phyloP scores from a whole-genome alignment of 768 basidiomycete species.

The Termitomyces eurrhizus region DNA sequence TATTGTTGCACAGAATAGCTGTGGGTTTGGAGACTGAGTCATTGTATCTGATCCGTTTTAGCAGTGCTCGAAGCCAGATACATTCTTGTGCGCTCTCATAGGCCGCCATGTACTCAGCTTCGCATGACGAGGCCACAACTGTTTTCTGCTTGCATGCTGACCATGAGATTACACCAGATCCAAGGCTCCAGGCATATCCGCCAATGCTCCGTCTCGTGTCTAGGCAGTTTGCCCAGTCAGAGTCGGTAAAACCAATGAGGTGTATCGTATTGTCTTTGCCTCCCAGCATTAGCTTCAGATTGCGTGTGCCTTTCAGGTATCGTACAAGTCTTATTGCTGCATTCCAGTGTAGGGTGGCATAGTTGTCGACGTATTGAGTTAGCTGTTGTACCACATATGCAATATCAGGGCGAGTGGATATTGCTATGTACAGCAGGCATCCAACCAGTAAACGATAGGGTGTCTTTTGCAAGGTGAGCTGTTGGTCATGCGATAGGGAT shows the following conservation, averaged over 20 bases:
- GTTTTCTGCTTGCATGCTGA: neutral
- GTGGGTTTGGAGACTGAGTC: neutral
- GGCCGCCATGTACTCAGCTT: neutral
- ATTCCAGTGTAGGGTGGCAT: neutral
- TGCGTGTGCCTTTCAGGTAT: neutral
- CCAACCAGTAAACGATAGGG: neutral
- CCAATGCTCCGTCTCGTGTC: neutral
- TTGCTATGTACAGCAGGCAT: neutral
- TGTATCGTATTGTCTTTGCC: neutral
- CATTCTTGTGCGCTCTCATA: too few species aligned
- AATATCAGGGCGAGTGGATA: neutral
- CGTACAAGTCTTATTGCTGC: neutral
- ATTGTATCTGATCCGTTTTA: neutral
- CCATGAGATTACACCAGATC: neutral
- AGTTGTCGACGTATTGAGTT: neutral
- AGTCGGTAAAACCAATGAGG: neutral
- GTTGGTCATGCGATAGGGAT: neutral
- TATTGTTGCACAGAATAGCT: too few species aligned
- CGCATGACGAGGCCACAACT: neutral
- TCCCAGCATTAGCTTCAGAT: neutral
- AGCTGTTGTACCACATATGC: neutral
- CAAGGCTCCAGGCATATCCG: neutral
- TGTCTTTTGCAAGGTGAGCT: neutral
- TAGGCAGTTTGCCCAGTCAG: neutral
- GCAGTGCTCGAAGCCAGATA: neutral